Conservation (phyloP, 1,284 basidiomycete genomes). For the Taiwanofungus camphoratus region DNA sequence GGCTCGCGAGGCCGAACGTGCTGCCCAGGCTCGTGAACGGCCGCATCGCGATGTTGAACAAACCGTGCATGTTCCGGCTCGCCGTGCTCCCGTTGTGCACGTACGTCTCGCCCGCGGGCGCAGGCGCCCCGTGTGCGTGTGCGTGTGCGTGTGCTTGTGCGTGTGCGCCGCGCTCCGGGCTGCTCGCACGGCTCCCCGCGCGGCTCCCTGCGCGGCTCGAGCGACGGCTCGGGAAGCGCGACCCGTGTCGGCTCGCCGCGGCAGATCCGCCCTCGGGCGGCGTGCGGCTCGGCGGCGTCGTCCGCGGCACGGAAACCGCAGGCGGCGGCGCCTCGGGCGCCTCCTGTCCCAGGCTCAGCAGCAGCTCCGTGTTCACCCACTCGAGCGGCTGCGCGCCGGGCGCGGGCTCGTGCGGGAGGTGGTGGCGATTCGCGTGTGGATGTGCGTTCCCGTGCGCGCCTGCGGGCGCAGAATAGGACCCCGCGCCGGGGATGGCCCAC, state of each 20-base stretch:
- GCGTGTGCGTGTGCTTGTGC: constrained; percentile 13
- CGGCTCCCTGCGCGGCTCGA: constrained; percentile 32
- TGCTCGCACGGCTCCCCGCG: constrained; percentile 21
- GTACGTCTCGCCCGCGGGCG: constrained; percentile 35
- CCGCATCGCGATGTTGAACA: constrained; percentile 61
- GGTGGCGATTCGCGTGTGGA: constrained; percentile 15
- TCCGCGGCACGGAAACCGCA: constrained; percentile 30
- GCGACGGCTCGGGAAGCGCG: constrained; percentile 30
- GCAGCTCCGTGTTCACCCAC: constrained; percentile 78
- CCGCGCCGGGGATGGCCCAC: constrained; percentile 13
- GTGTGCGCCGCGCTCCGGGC: constrained; percentile 35
- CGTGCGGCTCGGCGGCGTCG: constrained; percentile 25
- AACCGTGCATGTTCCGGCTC: constrained; percentile 43
- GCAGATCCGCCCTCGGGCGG: constrained; percentile 9
- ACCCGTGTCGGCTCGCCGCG: constrained; percentile 26
- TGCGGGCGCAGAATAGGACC: constrained; percentile 5
- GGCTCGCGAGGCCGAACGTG: constrained; percentile 30
- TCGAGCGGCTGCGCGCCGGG: constrained; percentile 44
- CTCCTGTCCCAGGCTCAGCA: constrained; percentile 53
- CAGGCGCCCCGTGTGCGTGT: constrained; percentile 12
- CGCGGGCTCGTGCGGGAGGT: constrained; percentile 26
- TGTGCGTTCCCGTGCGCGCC: no score
- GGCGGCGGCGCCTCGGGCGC: constrained; percentile 23
- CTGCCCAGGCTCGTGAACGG: constrained; percentile 42
- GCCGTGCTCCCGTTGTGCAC: constrained; percentile 45